A percentile compares a stretch with the other conserved stretches of the same genome.
Conservation (phyloP, 345 rosid species). For the Camelina hispida region DNA sequence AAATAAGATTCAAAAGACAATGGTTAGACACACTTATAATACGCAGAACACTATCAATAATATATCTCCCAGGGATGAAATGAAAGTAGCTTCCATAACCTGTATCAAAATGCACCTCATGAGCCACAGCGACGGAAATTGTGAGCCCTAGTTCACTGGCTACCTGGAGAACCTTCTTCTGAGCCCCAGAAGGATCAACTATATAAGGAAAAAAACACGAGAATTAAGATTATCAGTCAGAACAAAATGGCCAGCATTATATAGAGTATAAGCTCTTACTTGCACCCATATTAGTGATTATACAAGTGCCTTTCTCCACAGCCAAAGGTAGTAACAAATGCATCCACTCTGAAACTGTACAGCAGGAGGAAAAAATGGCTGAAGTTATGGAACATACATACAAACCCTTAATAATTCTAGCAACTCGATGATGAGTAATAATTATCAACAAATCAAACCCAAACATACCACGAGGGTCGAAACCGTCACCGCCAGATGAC, state of each 20-base stretch:
- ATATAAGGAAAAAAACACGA: conserved; percentile 10
- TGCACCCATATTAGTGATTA: conserved; percentile 96
- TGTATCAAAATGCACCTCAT: conserved; percentile 56
- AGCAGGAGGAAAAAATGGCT: not conserved
- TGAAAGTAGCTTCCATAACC: conserved; percentile 45
- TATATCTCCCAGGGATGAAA: conserved; percentile 5
- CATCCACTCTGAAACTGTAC: conserved; percentile 88
- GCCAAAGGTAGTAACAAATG: conserved; percentile 75
- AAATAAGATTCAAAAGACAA: conserved; percentile 36
- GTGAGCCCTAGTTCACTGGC: conserved; percentile 67
- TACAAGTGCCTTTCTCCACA: conserved; percentile 69
- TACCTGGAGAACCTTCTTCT: conserved; percentile 65
- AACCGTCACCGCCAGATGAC: conserved; percentile 72
- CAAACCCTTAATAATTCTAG: not conserved
- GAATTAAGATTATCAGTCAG: not conserved
- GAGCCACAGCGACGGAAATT: conserved; percentile 76
- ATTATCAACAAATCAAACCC: not conserved
- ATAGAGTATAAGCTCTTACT: conserved; percentile 48
- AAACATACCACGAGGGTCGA: conserved; percentile 70
- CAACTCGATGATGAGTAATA: not conserved
- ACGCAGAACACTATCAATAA: not conserved
- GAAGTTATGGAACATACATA: not conserved
- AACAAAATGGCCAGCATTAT: not conserved
- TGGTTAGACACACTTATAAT: conserved; percentile 4
- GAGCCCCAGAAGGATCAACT: conserved; percentile 90